A percentile compares a stretch with the other conserved stretches of the same genome.
Evolutionary conservation across 305 asterid species (phyloP).

Genomic region (Rubia balearica): DNA sequence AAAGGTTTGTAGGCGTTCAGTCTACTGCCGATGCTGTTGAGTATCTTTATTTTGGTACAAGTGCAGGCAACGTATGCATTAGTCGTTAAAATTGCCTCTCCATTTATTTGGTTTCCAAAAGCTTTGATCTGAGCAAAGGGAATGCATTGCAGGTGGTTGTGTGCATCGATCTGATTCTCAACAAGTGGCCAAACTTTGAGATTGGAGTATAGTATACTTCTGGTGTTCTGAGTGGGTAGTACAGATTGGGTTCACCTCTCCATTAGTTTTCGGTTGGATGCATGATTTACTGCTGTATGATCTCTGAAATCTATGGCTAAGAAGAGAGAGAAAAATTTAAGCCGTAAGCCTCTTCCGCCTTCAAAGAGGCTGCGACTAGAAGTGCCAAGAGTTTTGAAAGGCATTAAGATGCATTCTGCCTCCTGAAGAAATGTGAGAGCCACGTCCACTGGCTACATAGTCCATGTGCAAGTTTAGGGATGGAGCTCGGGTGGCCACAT

Average conservation of each 20-base stretch:
- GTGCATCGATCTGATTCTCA: conserved; percentile 22
- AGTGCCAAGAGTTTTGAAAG: conserved; percentile 95
- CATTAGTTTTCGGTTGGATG: conserved; percentile 65
- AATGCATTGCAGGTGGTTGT: conserved; percentile 23
- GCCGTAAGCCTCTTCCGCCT: conserved; percentile 91
- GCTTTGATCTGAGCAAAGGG: neutral
- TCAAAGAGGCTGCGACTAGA: conserved; percentile 92
- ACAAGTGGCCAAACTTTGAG: conserved; percentile 17
- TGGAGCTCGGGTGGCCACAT: conserved; percentile 98
- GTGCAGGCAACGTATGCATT: conserved; percentile 78
- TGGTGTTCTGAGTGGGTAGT: no score
- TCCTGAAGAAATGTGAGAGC: conserved; percentile 84
- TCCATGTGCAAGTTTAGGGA: conserved; percentile 71
- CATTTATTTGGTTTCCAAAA: neutral
- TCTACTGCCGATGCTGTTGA: conserved; percentile 89
- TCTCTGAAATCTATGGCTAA: conserved; percentile 53
- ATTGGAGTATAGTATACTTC: neutral
- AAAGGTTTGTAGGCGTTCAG: conserved; percentile 54
- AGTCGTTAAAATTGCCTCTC: no score
- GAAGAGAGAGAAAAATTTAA: conserved; percentile 53
- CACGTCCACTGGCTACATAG: conserved; percentile 80
- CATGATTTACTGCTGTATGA: conserved; percentile 91
- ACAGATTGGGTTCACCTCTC: neutral
- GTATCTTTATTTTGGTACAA: conserved; percentile 85
- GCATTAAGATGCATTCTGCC: conserved; percentile 94